phyloP scores from a whole-genome alignment of 2,329 filamentous ascomycete genomes.

The Cercospora citrullina region DNA sequence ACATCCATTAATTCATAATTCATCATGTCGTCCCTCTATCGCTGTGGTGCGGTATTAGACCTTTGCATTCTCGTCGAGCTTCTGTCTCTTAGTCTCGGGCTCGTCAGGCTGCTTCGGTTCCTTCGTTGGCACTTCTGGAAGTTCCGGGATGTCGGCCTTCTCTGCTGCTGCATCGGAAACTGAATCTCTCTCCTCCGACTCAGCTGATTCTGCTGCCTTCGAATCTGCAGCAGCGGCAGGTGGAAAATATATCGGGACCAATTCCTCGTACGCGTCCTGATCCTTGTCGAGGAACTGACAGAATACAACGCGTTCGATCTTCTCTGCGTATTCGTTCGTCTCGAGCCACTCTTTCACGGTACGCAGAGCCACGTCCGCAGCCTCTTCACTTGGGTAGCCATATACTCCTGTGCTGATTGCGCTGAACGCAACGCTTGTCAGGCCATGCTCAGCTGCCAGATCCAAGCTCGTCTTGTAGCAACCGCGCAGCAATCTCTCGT shows the following conservation, averaged over 20 bases:
- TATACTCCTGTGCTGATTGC: slow-evolving; percentile 87
- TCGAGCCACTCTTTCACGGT: slow-evolving; percentile 59
- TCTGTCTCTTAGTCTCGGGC: slow-evolving; percentile 52
- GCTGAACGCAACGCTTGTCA: slow-evolving; percentile 76
- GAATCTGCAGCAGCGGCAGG: slow-evolving; percentile 35
- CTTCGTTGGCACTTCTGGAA: slow-evolving; percentile 52
- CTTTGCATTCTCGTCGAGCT: slow-evolving; percentile 33
- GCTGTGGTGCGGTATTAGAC: neutral
- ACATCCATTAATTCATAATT: neutral
- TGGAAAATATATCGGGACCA: slow-evolving; percentile 47
- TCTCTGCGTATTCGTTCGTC: slow-evolving; percentile 43
- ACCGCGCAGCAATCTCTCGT: slow-evolving; percentile 50
- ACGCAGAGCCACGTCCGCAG: slow-evolving; percentile 69
- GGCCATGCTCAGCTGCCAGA: slow-evolving; percentile 66
- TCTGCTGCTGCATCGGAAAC: neutral
- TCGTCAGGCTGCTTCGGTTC: slow-evolving; percentile 49
- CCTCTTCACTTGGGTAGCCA: slow-evolving; percentile 74
- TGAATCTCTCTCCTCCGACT: neutral
- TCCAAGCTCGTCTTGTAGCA: slow-evolving; percentile 73
- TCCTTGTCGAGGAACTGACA: slow-evolving; percentile 82
- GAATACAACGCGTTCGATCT: slow-evolving; percentile 75
- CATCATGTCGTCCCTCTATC: neutral
- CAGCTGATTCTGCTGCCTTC: neutral
- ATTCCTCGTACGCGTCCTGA: slow-evolving; percentile 66
- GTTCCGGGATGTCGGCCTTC: slow-evolving; percentile 41